Base-by-base conservation (phyloP, 2,329 filamentous ascomycete genomes). In the Periconia macrospinosa region DNA sequence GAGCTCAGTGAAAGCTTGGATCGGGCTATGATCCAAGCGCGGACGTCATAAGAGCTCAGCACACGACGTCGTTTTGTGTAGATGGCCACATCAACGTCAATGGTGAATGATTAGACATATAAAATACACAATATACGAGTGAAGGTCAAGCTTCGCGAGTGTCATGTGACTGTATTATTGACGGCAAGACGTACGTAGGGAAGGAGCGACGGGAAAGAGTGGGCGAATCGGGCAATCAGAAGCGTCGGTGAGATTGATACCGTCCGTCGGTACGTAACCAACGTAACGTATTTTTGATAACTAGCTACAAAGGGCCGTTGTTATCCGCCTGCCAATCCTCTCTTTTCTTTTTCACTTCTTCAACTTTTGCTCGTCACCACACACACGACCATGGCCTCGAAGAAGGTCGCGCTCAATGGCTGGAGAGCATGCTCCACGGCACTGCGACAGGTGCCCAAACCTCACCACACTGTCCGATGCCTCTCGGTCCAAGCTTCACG, bases 361-460 rank as follows among this genome's bases (percentile, higher is more conserved):
- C 52, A 52, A 45, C 51, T 27, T 27, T 27, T 27, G 23, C 23
- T 27, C 23, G 52, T 49, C 52, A 53, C 47, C 53, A 61, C 56
- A 45, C 73, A 14, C 33, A 13, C 11, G 3, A 37, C 33, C 33
- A 37, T 72, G 71, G 61, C 68, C 49, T 61, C 69, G 11, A 68
- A 62, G 58, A 62, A 62, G 59, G 62, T 66, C 17, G 65, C 63
- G 13, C 30, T 56, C 63, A 67, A 64, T 68, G 65, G 59, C 56
- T 50, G 60, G 48, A 65, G 43, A 6, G 41, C 58, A 5, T 55
- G 54, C 9, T 49, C 58, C 49, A 35, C 58, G 46, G 57, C 57
- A 19, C n/a, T 56, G 18, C 57, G 59, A 50, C 55, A 48, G 30
- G 27, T 56, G 23, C 57, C 54, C 23, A 60, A 33, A 20, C 53